Percentiles rank a stretch among this genome's conserved stretches.
Evolutionary conservation across 352 stramenopile genomes (phyloP).

Genomic region (Blastocystis sp.): DNA sequence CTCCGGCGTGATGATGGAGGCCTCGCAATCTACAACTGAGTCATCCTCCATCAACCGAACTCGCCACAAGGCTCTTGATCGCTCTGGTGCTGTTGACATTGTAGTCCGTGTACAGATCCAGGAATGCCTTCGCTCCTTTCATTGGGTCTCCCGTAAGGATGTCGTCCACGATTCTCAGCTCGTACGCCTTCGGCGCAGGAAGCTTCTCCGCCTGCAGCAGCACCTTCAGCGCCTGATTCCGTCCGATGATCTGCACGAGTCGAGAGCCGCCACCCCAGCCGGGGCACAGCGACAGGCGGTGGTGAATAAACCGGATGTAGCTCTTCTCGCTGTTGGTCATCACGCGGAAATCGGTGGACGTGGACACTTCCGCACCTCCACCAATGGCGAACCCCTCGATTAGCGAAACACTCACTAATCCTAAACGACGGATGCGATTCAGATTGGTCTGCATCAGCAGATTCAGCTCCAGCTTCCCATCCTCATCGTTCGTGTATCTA

Average conservation of each 20-base stretch:
- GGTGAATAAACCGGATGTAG: conserved; percentile 67
- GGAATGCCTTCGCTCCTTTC: background rate
- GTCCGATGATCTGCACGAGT: conserved; percentile 29
- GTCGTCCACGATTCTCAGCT: conserved; percentile 28
- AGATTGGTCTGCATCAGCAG: conserved; percentile 53
- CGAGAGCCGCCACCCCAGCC: conserved; percentile 49
- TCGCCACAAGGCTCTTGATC: conserved; percentile 38
- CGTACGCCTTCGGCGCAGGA: background rate
- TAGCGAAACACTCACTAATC: conserved; percentile 12
- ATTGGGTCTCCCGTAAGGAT: conserved; percentile 17
- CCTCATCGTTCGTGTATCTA: conserved; percentile 6
- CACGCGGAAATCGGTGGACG: conserved; percentile 45
- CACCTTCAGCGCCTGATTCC: conserved; percentile 17
- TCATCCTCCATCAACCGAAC: background rate
- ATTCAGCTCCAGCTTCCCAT: conserved; percentile 44
- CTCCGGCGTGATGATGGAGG: conserved; percentile 7
- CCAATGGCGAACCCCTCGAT: conserved; percentile 66
- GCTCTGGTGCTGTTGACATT: conserved; percentile 15
- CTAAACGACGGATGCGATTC: conserved; percentile 36
- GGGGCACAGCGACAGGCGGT: conserved; percentile 25
- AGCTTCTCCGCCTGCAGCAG: conserved; percentile 41
- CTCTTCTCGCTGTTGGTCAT: conserved; percentile 34
- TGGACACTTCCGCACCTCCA: conserved; percentile 54
- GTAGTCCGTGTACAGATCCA: conserved; percentile 10
- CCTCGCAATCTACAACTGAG: conserved; percentile 11